Evolutionary conservation across 768 basidiomycete species (phyloP), one percentile per base, ranked within the genome.

Genomic region (Leccinum obscurum): DNA sequence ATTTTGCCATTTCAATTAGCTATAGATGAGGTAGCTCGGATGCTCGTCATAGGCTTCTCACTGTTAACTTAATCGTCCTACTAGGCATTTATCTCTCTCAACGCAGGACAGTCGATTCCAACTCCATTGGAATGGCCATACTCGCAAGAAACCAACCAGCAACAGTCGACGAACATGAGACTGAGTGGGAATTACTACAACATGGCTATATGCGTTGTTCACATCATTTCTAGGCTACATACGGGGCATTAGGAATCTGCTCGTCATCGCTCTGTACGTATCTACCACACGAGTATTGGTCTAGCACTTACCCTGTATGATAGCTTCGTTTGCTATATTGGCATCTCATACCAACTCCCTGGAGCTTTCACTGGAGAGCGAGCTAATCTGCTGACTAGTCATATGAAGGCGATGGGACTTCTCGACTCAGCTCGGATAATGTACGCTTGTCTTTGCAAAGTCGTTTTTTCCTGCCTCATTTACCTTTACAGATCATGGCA

Each of bases 351-450:
- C 67, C 91, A 93, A 63, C 80, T 91, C 2, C 87, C 90, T 13
- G 91, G 90, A 3, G 80, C 86, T 8, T 82, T 89, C 49, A 77
- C 85, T 13, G 80, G 78, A 6, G 91, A 93, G 70, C 79, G 89
- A 46, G 85, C 90, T 0, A 80, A 77, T 56, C 72, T 82, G 15
- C 70, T 92, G 34, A 90, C 91, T 0, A 75, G 83, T 8, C 89
- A 92, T 67, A 83, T 92, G 80, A 87, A 87, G 67, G 89, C 84
- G 3, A 92, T 93, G 91, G 91, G 91, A 8, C 78, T 92, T 14
- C 72, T 82, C 7, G 89, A 91, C 66, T 84, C 84, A 0, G 88
- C 90, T 13, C 80, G 89, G 39, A 82, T 89, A 52, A 60, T 85
- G 82, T 84, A 67, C 15, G 83, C 68, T 11, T 44, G 48, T 35